Conservation (phyloP, 2,329 filamentous ascomycete species). For the Neofusicoccum parvum region DNA sequence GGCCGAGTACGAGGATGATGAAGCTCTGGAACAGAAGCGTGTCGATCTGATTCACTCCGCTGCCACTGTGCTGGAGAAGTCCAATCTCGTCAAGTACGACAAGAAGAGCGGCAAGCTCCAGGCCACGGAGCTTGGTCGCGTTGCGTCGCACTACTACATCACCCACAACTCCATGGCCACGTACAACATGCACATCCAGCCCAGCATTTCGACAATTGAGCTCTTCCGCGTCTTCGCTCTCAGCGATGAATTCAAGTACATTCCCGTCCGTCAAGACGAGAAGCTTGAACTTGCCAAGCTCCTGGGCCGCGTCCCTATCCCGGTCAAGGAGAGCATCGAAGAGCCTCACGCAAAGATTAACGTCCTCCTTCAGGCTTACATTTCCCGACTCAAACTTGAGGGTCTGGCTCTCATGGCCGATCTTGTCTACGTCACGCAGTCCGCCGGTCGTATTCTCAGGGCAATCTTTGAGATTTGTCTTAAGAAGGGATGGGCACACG, state of each 20-base stretch:
- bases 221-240: slow-evolving; percentile 95
- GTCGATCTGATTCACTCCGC: slow-evolving; percentile 98
- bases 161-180: slow-evolving; percentile 95
- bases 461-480: slow-evolving; percentile 97
- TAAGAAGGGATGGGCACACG: slow-evolving; percentile 93
- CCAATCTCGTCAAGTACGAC: slow-evolving; percentile 90
- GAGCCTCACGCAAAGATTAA: slow-evolving; percentile 98
- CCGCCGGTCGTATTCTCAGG: slow-evolving; percentile 90
- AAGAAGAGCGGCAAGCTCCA: slow-evolving; percentile 88
- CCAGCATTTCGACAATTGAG: slow-evolving; percentile 89
- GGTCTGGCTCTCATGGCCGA: slow-evolving; percentile 96
- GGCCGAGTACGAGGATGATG: slow-evolving; percentile 91
- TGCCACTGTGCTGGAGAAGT: slow-evolving; percentile 81
- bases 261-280: slow-evolving; percentile 95
- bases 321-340: slow-evolving; percentile 96
- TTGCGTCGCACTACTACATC: slow-evolving; percentile 98
- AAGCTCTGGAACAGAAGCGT: slow-evolving; percentile 88
- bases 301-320: slow-evolving; percentile 85
- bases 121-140: slow-evolving; percentile 89
- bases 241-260: slow-evolving; percentile 98
- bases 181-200: slow-evolving; percentile 94
- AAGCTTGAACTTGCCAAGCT: slow-evolving; percentile 95
- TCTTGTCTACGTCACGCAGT: slow-evolving; percentile 98
- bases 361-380: slow-evolving; percentile 93
- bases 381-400: slow-evolving; percentile 90